phyloP scores from a whole-genome alignment of 441 rosid genomes.

The Flueggea neowawraea region DNA sequence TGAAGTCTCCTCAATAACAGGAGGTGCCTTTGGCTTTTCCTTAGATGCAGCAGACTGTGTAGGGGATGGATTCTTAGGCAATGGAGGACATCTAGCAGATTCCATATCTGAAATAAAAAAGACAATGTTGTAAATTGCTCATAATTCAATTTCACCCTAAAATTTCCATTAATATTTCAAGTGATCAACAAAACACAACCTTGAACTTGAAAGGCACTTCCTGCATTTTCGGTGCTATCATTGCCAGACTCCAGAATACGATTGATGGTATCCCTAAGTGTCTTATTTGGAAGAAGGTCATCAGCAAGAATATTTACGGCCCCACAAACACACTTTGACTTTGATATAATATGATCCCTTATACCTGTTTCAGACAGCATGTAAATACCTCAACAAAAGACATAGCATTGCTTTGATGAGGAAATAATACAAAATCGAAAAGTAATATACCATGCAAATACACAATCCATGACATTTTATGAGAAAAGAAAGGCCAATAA shows the following conservation, averaged over 20 bases:
- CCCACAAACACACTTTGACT: slow-evolving; percentile 88
- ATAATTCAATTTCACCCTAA: too few species aligned
- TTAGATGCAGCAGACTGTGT: slow-evolving; percentile 80
- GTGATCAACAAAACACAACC: slow-evolving; percentile 34
- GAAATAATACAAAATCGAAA: too few species aligned
- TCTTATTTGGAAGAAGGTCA: slow-evolving; percentile 97
- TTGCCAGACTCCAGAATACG: slow-evolving; percentile 96
- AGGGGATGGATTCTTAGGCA: slow-evolving; percentile 79
- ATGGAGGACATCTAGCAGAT: slow-evolving; percentile 73
- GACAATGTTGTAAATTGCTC: neutral
- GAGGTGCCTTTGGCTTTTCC: slow-evolving; percentile 55
- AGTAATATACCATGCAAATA: too few species aligned
- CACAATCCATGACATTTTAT: too few species aligned
- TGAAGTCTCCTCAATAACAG: slow-evolving; percentile 35
- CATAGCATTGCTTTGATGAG: too few species aligned
- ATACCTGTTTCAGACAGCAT: slow-evolving; percentile 56
- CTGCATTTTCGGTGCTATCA: slow-evolving; percentile 86
- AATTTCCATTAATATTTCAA: neutral
- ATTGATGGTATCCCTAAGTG: slow-evolving; percentile 92
- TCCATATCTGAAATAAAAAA: slow-evolving; percentile 65
- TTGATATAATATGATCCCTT: slow-evolving; percentile 80
- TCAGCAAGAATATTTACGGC: slow-evolving; percentile 86
- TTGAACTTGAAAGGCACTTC: slow-evolving; percentile 84
- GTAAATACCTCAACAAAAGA: too few species aligned
- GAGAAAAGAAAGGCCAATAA: too few species aligned